Conservation (phyloP, 2,329 filamentous ascomycete species). For the Pestalotiopsis sp. region DNA sequence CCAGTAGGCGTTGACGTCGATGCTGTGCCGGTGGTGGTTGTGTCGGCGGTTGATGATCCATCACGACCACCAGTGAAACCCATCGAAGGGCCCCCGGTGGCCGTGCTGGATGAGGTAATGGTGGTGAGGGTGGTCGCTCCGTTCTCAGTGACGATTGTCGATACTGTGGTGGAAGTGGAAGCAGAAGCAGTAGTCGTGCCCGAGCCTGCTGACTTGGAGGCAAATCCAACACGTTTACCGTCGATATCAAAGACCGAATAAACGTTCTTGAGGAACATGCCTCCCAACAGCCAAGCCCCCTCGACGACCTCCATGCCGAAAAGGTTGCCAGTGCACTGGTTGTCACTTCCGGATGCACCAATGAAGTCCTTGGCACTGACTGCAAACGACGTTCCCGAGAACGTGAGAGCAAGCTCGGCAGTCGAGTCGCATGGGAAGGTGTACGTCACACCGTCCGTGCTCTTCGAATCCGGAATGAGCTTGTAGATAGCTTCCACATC, state of each 20-base stretch:
- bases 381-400: constrained; percentile 68
- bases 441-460: constrained; percentile 62
- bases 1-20: constrained; percentile 14
- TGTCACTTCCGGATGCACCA: constrained; percentile 43
- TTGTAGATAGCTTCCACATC: constrained; percentile 71
- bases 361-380: constrained; percentile 76
- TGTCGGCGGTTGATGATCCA: constrained; percentile 29
- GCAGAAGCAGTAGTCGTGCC: constrained; percentile 13
- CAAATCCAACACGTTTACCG: constrained; percentile 55
- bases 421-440: constrained; percentile 73
- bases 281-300: constrained; percentile 78
- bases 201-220: constrained; percentile 29
- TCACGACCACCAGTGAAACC: constrained; percentile 39
- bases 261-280: constrained; percentile 87
- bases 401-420: constrained; percentile 62
- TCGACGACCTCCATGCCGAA: constrained; percentile 71
- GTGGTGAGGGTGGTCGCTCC: constrained; percentile 14
- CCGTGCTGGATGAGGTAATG: constrained; percentile 17
- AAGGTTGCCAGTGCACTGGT: constrained; percentile 70
- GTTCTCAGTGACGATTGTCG: constrained; percentile 20
- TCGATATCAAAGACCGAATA: constrained; percentile 85
- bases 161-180: constrained; percentile 17
- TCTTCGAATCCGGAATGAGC: constrained; percentile 63
- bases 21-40: constrained; percentile 19
- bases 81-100: constrained; percentile 19